These are phyloP conservation scores for Aspergillus jensenii DNA, from an alignment of 2,329 filamentous ascomycete genomes.

Conservation along the genomic window DNA sequence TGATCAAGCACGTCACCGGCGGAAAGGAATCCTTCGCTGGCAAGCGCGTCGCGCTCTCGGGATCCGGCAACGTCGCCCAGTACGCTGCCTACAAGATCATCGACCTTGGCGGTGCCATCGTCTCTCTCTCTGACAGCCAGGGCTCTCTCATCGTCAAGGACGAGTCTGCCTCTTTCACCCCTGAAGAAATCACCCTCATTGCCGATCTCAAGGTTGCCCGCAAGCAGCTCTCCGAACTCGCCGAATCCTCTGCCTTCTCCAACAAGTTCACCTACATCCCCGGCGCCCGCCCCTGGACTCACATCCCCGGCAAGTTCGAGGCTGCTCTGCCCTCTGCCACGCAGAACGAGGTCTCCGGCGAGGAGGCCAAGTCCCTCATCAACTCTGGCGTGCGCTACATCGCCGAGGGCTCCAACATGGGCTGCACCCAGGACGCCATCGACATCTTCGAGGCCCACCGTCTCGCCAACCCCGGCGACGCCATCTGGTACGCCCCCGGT, in stretches of 20 bases:
- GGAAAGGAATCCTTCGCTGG: conserved; percentile 82
- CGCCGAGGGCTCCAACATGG: conserved; percentile 98
- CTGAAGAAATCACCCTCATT: conserved; percentile 76
- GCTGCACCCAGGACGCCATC: conserved; percentile 93
- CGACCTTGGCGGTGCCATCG: conserved; percentile 87
- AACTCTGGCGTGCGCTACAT: conserved; percentile 77
- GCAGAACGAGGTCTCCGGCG: conserved; percentile 93
- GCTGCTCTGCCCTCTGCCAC: conserved; percentile 90
- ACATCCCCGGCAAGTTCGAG: conserved; percentile 79
- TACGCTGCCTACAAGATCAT: conserved; percentile 96
- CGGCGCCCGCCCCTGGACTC: conserved; percentile 85
- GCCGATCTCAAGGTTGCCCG: conserved; percentile 83
- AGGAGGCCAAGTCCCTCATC: conserved; percentile 83
- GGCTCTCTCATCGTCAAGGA: conserved; percentile 75
- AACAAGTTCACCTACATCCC: conserved; percentile 80
- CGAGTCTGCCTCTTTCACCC: conserved; percentile 68
- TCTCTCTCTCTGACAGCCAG: conserved; percentile 92
- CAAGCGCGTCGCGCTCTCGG: conserved; percentile 94
- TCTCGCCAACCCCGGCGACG: conserved; percentile 61
- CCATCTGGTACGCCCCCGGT: conserved; percentile 94
- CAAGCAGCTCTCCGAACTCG: conserved; percentile 74
- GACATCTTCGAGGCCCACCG: conserved; percentile 84
- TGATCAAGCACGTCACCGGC: conserved; percentile 79
- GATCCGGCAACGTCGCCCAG: conserved; percentile 96
- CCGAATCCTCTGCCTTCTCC: conserved; percentile 54